Evolutionary conservation across 2,329 filamentous ascomycete species (phyloP).

Genomic region (Cytospora piceae): DNA sequence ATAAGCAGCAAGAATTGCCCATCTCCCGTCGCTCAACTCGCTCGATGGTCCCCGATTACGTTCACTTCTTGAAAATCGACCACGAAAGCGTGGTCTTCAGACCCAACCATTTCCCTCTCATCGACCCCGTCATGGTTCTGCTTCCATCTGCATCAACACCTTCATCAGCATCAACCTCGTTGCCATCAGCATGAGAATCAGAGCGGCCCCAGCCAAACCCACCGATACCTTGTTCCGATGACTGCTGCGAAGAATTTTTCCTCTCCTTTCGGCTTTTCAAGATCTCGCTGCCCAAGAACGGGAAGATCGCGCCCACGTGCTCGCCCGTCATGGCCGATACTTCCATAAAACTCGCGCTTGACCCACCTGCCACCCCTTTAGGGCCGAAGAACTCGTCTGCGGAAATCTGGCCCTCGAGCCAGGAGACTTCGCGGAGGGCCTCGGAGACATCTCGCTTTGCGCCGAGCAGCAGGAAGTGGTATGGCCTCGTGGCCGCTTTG

Average conservation of each 20-base stretch:
- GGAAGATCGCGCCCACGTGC: conserved; percentile 42
- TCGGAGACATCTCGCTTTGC: conserved; percentile 42
- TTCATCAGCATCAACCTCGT: conserved; percentile 15
- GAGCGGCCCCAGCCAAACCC: conserved; percentile 23
- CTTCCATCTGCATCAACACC: conserved; percentile 16
- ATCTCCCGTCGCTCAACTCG: not conserved
- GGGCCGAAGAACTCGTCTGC: conserved; percentile 22
- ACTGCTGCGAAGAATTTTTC: conserved; percentile 7
- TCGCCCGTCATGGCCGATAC: conserved; percentile 43
- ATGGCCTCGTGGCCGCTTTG: conserved; percentile 32
- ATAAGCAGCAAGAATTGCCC: not conserved
- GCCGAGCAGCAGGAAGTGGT: conserved; percentile 42
- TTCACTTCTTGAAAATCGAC: conserved; percentile 22
- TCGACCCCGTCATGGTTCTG: conserved; percentile 11
- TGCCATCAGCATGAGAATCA: conserved; percentile 14
- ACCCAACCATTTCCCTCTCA: conserved; percentile 22
- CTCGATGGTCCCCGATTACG: not conserved
- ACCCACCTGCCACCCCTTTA: conserved; percentile 33
- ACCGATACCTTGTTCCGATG: conserved; percentile 3
- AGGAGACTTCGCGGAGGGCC: conserved; percentile 38
- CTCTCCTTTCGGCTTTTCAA: conserved; percentile 36
- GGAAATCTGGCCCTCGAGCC: conserved; percentile 38
- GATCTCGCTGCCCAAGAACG: conserved; percentile 40
- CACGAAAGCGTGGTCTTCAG: conserved; percentile 19
- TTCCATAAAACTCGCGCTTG: conserved; percentile 39